Base-by-base conservation (phyloP, 2,329 filamentous ascomycete species). In the Hortaea werneckii region DNA sequence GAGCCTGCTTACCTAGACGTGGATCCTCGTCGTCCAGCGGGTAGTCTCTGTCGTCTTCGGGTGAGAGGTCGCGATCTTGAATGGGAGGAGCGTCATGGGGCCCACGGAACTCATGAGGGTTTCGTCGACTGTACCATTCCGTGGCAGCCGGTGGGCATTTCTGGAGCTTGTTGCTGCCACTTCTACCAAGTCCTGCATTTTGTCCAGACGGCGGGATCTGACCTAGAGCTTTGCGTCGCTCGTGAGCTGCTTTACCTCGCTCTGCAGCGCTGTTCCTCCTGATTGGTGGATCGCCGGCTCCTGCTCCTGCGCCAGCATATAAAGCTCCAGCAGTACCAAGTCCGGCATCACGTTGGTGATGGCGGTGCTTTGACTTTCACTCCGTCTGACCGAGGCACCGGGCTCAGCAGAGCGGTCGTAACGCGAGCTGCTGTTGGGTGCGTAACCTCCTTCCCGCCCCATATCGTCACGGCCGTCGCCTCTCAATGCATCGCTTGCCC, bases 151-250 rank as follows among this genome's bases (percentile, higher is more conserved):
- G 50, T 27, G 39, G 45, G 6, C 53, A 54, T 42, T 63, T 62
- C 45, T 58, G 52, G 41, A 62, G 39, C 38, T 54, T 53, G 51
- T 58, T 56, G 50, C 64, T 70, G 30, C 65, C 62, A 35, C 63
- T 60, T 29, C 64, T 63, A 29, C 54, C 57, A n/a, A 64, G 42
- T 29, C 58, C 53, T 27, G 54, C 47, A 13, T 61, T 51, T 6
- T 45, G 40, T n/a, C 38, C 39, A 12, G 39, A 29, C 6, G 55
- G 54, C 38, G 52, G 52, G 45, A 51, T 49, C 20, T 49, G 20
- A 38, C 39, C 41, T 27, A 49, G 52, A 29, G 45, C 49, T 41
- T 56, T 61, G 12, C 59, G 53, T 35, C 55, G 50, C 45, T 63
- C 60, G 42, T 63, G 56, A 7, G 58, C 59, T 6, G 50, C 52